These are phyloP conservation scores for Fusarium sp. DNA, from an alignment of 2,329 filamentous ascomycete species.

Conservation along the genomic window DNA sequence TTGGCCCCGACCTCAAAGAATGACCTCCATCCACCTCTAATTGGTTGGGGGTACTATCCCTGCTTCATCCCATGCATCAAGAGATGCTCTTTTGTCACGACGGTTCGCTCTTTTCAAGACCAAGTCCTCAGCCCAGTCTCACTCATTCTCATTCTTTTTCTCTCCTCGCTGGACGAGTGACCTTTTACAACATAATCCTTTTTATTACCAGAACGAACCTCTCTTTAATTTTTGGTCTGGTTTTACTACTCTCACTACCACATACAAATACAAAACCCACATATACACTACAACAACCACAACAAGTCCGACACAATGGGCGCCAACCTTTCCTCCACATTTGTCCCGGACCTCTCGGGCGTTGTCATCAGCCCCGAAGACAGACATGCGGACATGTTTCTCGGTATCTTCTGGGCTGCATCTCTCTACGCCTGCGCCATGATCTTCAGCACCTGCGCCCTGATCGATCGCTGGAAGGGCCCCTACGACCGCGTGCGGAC, in stretches of 20 bases:
- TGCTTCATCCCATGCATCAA: slow-evolving; percentile 25
- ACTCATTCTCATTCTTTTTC: slow-evolving; percentile 28
- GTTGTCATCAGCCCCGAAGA: slow-evolving; percentile 51
- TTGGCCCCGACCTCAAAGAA: slow-evolving; percentile 25
- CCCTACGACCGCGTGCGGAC: slow-evolving; percentile 51
- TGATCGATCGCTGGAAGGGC: slow-evolving; percentile 59
- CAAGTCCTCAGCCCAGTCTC: neutral
- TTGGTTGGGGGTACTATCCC: slow-evolving; percentile 30
- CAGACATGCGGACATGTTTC: slow-evolving; percentile 46
- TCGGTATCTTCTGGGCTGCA: slow-evolving; percentile 52
- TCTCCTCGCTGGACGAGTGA: slow-evolving; percentile 45
- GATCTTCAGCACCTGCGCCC: slow-evolving; percentile 57
- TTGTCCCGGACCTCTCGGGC: slow-evolving; percentile 54
- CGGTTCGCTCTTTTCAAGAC: slow-evolving; percentile 20
- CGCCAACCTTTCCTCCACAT: slow-evolving; percentile 55
- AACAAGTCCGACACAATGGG: slow-evolving; percentile 50
- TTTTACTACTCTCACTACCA: neutral
- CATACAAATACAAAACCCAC: neutral
- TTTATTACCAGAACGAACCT: slow-evolving; percentile 7
- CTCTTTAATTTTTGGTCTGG: slow-evolving; percentile 7
- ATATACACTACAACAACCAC: neutral
- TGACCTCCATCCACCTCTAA: neutral
- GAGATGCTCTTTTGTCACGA: slow-evolving; percentile 28
- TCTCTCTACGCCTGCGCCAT: slow-evolving; percentile 55
- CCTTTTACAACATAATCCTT: neutral